phyloP scores from a whole-genome alignment of 257 asterid species.

The Solanum ossicruentum region DNA sequence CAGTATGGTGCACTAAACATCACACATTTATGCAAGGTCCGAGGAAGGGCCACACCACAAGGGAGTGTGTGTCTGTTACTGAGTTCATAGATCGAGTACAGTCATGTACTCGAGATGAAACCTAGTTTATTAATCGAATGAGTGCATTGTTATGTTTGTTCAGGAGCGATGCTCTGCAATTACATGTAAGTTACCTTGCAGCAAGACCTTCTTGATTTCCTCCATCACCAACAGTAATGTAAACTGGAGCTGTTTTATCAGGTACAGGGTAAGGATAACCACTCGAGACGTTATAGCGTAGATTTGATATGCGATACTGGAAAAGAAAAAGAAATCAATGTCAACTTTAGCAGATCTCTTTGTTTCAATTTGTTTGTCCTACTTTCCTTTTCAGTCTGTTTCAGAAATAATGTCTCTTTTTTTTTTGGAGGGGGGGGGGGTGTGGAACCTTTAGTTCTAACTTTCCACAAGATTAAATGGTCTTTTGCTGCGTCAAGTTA shows the following conservation, averaged over 20 bases:
- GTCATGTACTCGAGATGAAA: neutral
- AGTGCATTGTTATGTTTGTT: neutral
- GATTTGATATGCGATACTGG: conserved; percentile 87
- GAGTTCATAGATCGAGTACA: neutral
- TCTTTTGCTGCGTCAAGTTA: neutral
- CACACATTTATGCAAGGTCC: neutral
- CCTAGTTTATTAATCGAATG: neutral
- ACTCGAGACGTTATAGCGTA: conserved; percentile 34
- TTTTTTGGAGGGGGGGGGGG: no score
- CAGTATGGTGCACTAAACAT: neutral
- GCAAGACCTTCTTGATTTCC: conserved; percentile 99
- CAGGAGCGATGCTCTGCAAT: neutral
- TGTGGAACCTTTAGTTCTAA: fast-evolving
- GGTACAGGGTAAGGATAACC: conserved; percentile 51
- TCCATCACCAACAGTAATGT: conserved; percentile 95
- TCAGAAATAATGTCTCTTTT: neutral
- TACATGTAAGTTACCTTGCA: conserved; percentile 23
- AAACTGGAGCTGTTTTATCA: conserved; percentile 82
- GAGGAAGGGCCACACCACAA: neutral
- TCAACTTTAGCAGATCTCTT: neutral
- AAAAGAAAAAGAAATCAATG: neutral
- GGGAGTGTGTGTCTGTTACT: neutral
- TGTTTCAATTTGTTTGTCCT: neutral
- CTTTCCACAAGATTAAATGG: neutral
- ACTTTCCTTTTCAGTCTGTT: neutral